Percentiles rank a stretch among this genome's conserved stretches.
phyloP scores from a whole-genome alignment of 495 filamentous ascomycete genomes.

The Tuber aestivum region DNA sequence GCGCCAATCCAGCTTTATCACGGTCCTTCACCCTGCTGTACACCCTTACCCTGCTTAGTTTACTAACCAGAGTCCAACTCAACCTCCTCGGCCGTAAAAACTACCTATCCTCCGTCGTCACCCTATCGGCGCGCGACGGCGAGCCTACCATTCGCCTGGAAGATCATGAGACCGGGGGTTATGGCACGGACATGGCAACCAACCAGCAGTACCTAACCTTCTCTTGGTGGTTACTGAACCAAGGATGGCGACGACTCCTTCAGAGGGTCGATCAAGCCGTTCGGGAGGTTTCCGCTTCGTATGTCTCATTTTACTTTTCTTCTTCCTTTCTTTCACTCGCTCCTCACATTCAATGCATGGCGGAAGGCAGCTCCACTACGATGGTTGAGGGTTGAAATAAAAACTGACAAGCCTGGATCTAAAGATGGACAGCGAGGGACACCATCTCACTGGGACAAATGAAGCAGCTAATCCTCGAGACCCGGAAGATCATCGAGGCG shows the following conservation, averaged over 20 bases:
- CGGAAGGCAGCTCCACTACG: neutral
- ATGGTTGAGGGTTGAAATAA: neutral
- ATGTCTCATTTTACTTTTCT: slow-evolving; percentile 5
- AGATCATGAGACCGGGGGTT: slow-evolving; percentile 73
- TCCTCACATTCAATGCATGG: neutral
- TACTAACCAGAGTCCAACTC: slow-evolving; percentile 92
- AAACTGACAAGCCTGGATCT: slow-evolving; percentile 13
- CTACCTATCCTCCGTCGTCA: slow-evolving; percentile 91
- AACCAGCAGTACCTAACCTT: slow-evolving; percentile 92
- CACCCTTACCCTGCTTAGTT: slow-evolving; percentile 75
- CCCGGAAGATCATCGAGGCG: slow-evolving; percentile 79
- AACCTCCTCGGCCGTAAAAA: slow-evolving; percentile 92
- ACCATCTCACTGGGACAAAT: slow-evolving; percentile 73
- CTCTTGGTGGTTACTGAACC: slow-evolving; percentile 95
- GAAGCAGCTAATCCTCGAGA: slow-evolving; percentile 67
- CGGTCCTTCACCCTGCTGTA: slow-evolving; percentile 87
- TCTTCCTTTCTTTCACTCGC: neutral
- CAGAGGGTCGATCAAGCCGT: slow-evolving; percentile 72
- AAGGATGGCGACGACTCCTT: slow-evolving; percentile 77
- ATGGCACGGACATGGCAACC: slow-evolving; percentile 87
- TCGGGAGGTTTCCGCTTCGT: slow-evolving; percentile 72
- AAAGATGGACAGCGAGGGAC: slow-evolving; percentile 69
- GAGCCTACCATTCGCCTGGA: slow-evolving; percentile 72
- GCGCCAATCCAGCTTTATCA: slow-evolving; percentile 62
- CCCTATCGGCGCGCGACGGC: slow-evolving; percentile 61